Conservation (phyloP, 164 flowering plant genomes). For the Paratinospora sagittata region DNA sequence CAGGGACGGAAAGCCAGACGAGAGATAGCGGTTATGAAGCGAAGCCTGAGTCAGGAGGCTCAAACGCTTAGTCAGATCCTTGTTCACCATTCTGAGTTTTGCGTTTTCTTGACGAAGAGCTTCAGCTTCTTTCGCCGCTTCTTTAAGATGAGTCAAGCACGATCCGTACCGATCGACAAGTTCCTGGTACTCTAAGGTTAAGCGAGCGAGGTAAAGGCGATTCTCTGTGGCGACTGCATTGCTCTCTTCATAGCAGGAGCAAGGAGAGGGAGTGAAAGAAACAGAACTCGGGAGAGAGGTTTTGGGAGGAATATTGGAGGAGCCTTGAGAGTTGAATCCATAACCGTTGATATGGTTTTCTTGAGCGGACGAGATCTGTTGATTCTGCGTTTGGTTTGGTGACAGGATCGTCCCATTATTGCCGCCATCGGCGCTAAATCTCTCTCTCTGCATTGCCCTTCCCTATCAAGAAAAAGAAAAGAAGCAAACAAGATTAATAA, state of each 20-base stretch:
- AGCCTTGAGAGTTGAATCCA: background rate
- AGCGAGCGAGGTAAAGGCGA: slow-evolving; percentile 31
- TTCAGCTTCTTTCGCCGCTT: slow-evolving; percentile 39
- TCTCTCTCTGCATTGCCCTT: slow-evolving; percentile 49
- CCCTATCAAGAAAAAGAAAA: background rate
- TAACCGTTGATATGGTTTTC: background rate
- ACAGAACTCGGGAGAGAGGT: slow-evolving; percentile 20
- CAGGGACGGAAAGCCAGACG: slow-evolving; percentile 17
- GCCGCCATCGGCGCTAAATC: slow-evolving; percentile 20
- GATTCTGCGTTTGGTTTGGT: slow-evolving; percentile 7
- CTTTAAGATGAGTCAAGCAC: slow-evolving; percentile 50
- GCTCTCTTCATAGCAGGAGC: slow-evolving; percentile 20
- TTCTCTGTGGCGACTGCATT: slow-evolving; percentile 15
- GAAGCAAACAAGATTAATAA: background rate
- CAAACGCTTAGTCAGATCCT: slow-evolving; percentile 47
- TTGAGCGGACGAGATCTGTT: background rate
- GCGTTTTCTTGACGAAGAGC: slow-evolving; percentile 59
- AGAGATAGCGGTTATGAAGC: slow-evolving; percentile 17
- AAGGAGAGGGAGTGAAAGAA: slow-evolving; percentile 23
- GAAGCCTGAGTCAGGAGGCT: slow-evolving; percentile 28
- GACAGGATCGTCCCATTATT: slow-evolving; percentile 4
- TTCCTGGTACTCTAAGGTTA: slow-evolving; percentile 50
- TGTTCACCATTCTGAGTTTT: slow-evolving; percentile 43
- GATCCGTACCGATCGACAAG: slow-evolving; percentile 43
- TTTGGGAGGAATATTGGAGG: slow-evolving; percentile 23